Base-by-base conservation (phyloP, 2,329 filamentous ascomycete species). In the Aciculosporium take region DNA sequence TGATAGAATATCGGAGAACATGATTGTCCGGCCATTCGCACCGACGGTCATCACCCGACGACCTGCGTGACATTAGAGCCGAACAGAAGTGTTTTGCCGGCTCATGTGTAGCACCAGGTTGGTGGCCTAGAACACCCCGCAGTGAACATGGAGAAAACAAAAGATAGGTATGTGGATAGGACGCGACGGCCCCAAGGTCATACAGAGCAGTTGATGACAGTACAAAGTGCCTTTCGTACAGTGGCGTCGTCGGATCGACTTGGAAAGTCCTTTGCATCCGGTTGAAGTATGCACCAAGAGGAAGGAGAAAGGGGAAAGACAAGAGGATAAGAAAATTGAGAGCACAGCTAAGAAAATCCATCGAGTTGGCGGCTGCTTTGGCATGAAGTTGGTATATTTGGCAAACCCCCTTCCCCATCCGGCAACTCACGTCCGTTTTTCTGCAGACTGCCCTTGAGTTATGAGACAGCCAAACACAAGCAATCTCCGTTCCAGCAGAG, bases 401-500 rank as follows among this genome's bases (percentile, higher is more conserved):
- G n/a, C n/a, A n/a, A n/a, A n/a, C n/a, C n/a, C n/a, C n/a, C 18
- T 15, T 21, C 25, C 21, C 23, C 25, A 35, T 35, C 18, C 17
- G 23, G 28, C 24, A 37, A 27, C 9, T 33, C 15, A n/a, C 7
- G n/a, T 31, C 7, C 6, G 8, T 23, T 12, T 24, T 10, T 30
- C 12, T 20, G 37, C 46, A 45, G 33, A 20, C n/a, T 24, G 18
- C 24, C 25, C 5, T 35, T 2, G 7, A 40, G 7, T 35, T n/a
- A 40, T 21, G 32, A 40, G 17, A 39, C 20, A 44, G 30, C 29
- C 24, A 28, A 28, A 20, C 30, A 27, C 35, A 21, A 35, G 57
- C 65, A 60, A 54, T 62, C 57, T 56, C 53, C 61, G 59, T 62
- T 56, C 49, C 55, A 58, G 63, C 61, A 61, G 62, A 63, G 60